phyloP scores from a whole-genome alignment of 345 rosid species.

The Toxicodendron radicans region DNA sequence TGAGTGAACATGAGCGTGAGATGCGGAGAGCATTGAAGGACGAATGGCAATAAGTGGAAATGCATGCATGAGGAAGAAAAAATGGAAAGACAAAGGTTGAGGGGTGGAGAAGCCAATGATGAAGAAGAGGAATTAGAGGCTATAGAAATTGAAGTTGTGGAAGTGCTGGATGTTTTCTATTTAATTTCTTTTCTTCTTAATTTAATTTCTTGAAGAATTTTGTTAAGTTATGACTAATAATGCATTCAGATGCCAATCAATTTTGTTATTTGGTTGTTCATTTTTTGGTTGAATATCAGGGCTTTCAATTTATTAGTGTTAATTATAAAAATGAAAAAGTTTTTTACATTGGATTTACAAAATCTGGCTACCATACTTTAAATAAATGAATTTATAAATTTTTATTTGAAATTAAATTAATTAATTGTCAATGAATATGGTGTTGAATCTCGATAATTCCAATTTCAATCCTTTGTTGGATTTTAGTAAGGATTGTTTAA shows the following conservation, averaged over 20 bases:
- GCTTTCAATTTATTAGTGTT: too few relatives aligned
- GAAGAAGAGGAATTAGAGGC: conserved; percentile 94
- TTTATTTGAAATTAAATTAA: too few relatives aligned
- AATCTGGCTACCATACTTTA: too few relatives aligned
- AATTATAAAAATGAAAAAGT: too few relatives aligned
- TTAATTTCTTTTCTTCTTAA: neutral
- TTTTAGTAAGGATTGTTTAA: too few relatives aligned
- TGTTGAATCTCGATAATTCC: too few relatives aligned
- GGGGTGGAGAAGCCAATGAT: conserved; percentile 87
- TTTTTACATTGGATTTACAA: too few relatives aligned
- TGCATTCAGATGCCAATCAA: neutral
- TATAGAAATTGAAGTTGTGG: conserved; percentile 74
- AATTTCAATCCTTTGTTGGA: too few relatives aligned
- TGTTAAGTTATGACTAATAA: conserved; percentile 6
- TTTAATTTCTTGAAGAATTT: neutral
- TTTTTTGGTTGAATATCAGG: neutral
- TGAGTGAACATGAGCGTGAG: conserved; percentile 89
- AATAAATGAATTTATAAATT: too few relatives aligned
- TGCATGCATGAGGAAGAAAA: conserved; percentile 63
- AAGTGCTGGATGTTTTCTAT: conserved; percentile 57
- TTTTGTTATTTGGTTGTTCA: neutral
- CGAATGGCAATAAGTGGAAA: conserved; percentile 84
- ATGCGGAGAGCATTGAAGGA: conserved; percentile 81
- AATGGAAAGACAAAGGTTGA: conserved; percentile 53
- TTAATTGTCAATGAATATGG: too few relatives aligned